Percentiles rank a stretch among this genome's conserved stretches.
Evolutionary conservation across 176 grass and related monocot species (phyloP).

Genomic region (Areca catechu): DNA sequence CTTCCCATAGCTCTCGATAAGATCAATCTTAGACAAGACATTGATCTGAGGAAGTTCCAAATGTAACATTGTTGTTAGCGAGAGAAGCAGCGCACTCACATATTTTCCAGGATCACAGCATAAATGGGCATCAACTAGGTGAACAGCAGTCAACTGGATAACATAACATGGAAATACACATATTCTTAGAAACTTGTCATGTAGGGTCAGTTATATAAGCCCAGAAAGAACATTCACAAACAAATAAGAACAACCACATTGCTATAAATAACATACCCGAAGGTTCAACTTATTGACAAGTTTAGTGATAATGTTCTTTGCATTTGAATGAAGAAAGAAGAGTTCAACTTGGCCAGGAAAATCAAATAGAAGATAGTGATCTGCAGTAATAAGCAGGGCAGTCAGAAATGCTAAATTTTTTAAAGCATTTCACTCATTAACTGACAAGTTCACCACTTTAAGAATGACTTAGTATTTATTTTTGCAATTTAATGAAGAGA

Average conservation of each 20-base stretch:
- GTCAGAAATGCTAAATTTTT: constrained; percentile 1
- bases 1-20: constrained; percentile 81
- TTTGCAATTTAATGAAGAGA: too few species aligned
- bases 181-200: constrained; percentile 5
- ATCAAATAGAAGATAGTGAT: constrained; percentile 96
- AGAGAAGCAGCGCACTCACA: constrained; percentile 89
- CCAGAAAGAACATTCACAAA: too few species aligned
- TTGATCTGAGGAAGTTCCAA: constrained; percentile 88
- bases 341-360: constrained; percentile 98
- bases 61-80: constrained; percentile 90
- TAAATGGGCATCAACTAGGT: constrained; percentile 87
- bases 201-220: too few species aligned
- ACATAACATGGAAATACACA: constrained; percentile 10
- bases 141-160: constrained; percentile 65
- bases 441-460: too few species aligned
- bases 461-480: too few species aligned
- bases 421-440: too few species aligned
- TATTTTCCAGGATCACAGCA: constrained; percentile 99
- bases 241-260: constrained; percentile 4
- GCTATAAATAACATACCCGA: constrained; percentile 36
- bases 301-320: constrained; percentile 55
- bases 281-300: constrained; percentile 79
- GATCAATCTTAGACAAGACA: constrained; percentile 95
- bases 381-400: constrained; percentile 30
- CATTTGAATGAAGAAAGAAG: constrained; percentile 93